Evolutionary conservation across 345 rosid genomes (phyloP).

Genomic region (Eucalyptus paniculata): DNA sequence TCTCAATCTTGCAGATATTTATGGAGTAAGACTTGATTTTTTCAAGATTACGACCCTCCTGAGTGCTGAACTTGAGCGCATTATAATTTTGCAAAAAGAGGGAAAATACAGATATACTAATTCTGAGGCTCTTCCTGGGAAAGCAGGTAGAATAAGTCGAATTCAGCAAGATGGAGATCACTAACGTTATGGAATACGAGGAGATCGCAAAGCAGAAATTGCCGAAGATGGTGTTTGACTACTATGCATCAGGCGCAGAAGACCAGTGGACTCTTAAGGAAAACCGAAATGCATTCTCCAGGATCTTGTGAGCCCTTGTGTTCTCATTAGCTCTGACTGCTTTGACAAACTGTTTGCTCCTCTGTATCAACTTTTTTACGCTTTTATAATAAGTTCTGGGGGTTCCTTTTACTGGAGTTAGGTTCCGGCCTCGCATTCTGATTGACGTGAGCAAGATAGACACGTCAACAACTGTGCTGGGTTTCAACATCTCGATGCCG

Average conservation of each 20-base stretch:
- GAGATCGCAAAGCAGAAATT: conserved; percentile 72
- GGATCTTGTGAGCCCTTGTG: conserved; percentile 52
- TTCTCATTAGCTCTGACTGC: not conserved
- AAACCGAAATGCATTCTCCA: conserved; percentile 78
- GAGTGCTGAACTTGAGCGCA: not conserved
- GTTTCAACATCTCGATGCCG: conserved; percentile 87
- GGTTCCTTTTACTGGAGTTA: not conserved
- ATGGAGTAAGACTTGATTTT: not conserved
- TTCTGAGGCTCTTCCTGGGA: not conserved
- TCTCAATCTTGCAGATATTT: not conserved
- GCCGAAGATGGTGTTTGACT: conserved; percentile 91
- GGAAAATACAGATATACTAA: not conserved
- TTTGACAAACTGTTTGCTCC: not conserved
- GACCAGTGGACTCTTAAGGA: conserved; percentile 90
- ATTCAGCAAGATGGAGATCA: conserved; percentile 39
- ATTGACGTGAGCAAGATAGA: conserved; percentile 80
- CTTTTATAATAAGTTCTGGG: not conserved
- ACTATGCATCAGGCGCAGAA: conserved; percentile 90
- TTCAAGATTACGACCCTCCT: not conserved
- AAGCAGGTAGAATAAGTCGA: not conserved
- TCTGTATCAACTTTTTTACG: not conserved
- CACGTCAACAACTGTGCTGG: conserved; percentile 58
- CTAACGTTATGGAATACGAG: conserved; percentile 77
- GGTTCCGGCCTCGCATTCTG: conserved; percentile 85
- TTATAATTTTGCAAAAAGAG: not conserved